A percentile compares a stretch with the other conserved stretches of the same genome.
Evolutionary conservation across 1,284 basidiomycete genomes (phyloP).

Genomic region (Cutaneotrichosporon arboriforme): DNA sequence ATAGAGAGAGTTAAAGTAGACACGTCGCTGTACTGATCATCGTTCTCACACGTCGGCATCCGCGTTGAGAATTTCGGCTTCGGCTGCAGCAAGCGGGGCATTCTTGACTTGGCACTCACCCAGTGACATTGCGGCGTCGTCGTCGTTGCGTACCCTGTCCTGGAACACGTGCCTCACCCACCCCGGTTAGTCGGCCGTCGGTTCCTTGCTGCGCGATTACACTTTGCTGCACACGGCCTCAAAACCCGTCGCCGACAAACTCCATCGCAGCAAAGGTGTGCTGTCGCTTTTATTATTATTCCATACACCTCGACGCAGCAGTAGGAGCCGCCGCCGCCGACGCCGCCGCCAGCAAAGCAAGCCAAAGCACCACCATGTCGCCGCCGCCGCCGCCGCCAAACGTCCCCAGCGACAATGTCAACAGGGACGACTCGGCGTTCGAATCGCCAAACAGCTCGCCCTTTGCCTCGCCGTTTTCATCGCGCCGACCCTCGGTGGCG

Average conservation of each 20-base stretch:
- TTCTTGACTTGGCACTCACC: no score
- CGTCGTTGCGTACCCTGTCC: background rate
- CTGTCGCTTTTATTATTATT: background rate
- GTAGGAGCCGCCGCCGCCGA: background rate
- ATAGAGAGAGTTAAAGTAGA: no score
- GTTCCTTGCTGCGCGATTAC: background rate
- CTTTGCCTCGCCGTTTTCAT: constrained; percentile 21
- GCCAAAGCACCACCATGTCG: background rate
- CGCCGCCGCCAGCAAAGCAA: background rate
- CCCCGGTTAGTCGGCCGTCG: no score
- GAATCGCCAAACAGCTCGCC: constrained; percentile 22
- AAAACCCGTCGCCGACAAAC: background rate
- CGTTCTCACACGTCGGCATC: no score
- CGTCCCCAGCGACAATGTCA: no score
- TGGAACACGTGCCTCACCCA: background rate
- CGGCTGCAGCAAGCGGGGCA: no score
- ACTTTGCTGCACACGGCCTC: background rate
- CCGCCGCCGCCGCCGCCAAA: background rate
- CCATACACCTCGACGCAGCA: background rate
- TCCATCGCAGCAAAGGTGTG: background rate
- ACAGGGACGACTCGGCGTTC: constrained; percentile 10
- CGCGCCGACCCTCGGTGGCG: background rate
- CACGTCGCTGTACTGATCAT: no score
- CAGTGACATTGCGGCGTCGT: no score
- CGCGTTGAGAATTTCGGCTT: no score